phyloP scores from a whole-genome alignment of 495 filamentous ascomycete genomes.

The Cudoniella acicularis region DNA sequence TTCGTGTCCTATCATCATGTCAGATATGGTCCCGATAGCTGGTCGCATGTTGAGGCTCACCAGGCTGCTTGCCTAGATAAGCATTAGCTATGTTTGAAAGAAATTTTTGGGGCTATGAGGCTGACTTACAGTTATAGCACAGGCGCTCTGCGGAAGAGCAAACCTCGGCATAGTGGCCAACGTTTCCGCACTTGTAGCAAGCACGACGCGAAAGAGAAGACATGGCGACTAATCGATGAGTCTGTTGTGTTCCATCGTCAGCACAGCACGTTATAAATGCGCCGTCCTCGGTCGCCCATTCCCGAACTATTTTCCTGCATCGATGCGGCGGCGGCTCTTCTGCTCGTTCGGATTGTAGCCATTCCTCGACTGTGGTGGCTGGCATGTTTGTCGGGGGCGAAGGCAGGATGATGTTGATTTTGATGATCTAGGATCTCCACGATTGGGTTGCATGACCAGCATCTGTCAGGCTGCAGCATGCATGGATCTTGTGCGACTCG shows the following conservation, averaged over 20 bases:
- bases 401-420: not conserved
- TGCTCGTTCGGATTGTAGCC: slow-evolving; percentile 21
- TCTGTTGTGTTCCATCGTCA: slow-evolving; percentile 37
- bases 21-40: slow-evolving; percentile 2
- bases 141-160: slow-evolving; percentile 95
- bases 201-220: slow-evolving; percentile 95
- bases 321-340: slow-evolving; percentile 29
- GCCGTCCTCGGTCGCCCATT: slow-evolving; percentile 30
- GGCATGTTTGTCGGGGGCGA: slow-evolving; percentile 24
- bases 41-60: slow-evolving; percentile 41
- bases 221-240: slow-evolving; percentile 48
- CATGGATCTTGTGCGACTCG: slow-evolving; percentile 27
- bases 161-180: slow-evolving; percentile 98
- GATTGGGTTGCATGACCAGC: slow-evolving; percentile 26
- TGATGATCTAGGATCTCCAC: slow-evolving; percentile 13
- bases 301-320: slow-evolving; percentile 31
- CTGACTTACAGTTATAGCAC: slow-evolving; percentile 93
- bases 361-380: slow-evolving; percentile 26
- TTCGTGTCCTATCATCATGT: slow-evolving; percentile 74
- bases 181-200: slow-evolving; percentile 99
- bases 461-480: slow-evolving; percentile 28
- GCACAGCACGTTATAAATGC: slow-evolving; percentile 32
- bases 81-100: not conserved
- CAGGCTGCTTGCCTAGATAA: slow-evolving; percentile 66
- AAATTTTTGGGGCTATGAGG: slow-evolving; percentile 8